Evolutionary conservation across 805 yeast genomes (phyloP).

Genomic region (Kodamaea neixiangensis): DNA sequence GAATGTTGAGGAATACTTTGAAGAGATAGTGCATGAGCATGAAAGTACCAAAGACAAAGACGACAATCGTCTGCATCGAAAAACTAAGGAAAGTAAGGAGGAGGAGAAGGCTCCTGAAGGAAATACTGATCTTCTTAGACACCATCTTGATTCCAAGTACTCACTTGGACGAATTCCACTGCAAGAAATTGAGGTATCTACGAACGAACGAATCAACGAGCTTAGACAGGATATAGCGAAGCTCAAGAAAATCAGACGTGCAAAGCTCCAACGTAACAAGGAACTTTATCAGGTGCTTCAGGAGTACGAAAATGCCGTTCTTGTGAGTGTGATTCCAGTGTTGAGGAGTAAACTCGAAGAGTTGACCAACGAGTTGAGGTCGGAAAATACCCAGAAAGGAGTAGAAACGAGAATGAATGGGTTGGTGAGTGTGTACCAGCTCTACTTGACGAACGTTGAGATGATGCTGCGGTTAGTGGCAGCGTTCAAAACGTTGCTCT

Average conservation of each 20-base stretch:
- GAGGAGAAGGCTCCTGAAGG: background rate
- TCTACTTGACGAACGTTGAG: conserved; percentile 11
- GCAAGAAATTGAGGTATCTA: conserved; percentile 9
- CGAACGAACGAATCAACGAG: conserved; percentile 21
- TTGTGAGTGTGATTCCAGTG: conserved; percentile 28
- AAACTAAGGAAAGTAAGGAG: background rate
- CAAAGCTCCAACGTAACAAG: conserved; percentile 23
- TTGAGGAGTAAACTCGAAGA: conserved; percentile 23
- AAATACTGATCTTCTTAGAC: conserved; percentile 17
- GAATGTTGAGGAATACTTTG: background rate
- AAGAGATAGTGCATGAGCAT: background rate
- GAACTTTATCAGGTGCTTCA: conserved; percentile 23
- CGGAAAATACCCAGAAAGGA: background rate
- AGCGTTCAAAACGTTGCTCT: conserved; percentile 4
- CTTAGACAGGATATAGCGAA: conserved; percentile 31
- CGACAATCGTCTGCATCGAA: background rate
- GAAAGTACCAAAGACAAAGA: background rate
- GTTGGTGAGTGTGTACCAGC: conserved; percentile 10
- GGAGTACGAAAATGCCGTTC: conserved; percentile 33
- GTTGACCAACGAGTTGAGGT: background rate
- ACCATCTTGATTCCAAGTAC: conserved; percentile 28
- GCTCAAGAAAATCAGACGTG: conserved; percentile 21
- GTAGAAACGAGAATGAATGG: conserved; percentile 11
- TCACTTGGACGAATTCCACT: conserved; percentile 21
- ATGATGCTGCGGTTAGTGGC: conserved; percentile 7